Evolutionary conservation across 768 basidiomycete species (phyloP), one percentile per base, ranked within the genome.

Genomic region (Pleurotus tuoliensis): DNA sequence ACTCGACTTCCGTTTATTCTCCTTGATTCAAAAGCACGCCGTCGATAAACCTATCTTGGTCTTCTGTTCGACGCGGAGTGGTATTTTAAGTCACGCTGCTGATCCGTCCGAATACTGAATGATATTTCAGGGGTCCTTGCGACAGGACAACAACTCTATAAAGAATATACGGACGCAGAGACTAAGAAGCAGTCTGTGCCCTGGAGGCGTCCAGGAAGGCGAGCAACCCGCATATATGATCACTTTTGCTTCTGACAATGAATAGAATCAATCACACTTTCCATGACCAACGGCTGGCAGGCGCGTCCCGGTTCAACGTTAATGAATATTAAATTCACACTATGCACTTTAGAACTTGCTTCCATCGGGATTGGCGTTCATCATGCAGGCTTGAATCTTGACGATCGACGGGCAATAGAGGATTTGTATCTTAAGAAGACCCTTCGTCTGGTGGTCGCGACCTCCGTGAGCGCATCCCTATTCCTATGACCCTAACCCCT

Each of bases 31-130:
- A 59, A 74, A 84, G 61, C 84, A 94, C 64, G 83, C 88, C 0
- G 73, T 76, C 12, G 84, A 88, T 25, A 95, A 94, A 67, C 94
- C 96, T 0, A 88, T 92, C 15, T 71, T 99, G 48, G 72, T 98
- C 6, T 99, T 99, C 66, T 89, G 87, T 60, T 77, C 92, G 15
- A 98, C 96, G 2, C 80, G 96, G 62, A 94, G 90, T 77, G 87
- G 93, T 88, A 3, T 39, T 11, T 11, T 4, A 34, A 34, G 8
- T 9, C 30, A 34, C 30, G 11, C 30, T 11, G 30, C 11, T 34
- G 30, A 34, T 34, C 11, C 8, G 30, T 34, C 30, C 11, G 11
- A 11, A 9, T 11, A 0, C 9, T 34, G 16, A 43, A 24, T 25
- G 50, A 22, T 18, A 18, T 16, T 16, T 41, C 40, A 86, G 85